phyloP scores from a whole-genome alignment of 2,329 filamentous ascomycete genomes.

The Fusarium penzigii region DNA sequence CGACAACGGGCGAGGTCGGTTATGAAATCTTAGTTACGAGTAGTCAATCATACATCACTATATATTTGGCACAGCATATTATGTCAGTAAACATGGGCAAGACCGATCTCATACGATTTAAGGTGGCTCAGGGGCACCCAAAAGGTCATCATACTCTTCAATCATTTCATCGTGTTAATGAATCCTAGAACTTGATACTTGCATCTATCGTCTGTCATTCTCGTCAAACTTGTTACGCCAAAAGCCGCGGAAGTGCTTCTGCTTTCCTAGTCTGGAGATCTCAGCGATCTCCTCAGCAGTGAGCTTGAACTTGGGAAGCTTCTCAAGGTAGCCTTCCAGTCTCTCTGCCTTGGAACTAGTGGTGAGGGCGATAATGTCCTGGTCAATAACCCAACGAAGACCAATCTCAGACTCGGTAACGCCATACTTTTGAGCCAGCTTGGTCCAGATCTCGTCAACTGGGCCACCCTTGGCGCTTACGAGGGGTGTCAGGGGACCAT shows the following conservation, averaged over 20 bases:
- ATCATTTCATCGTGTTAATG: too few species aligned
- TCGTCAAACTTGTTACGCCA: conserved; percentile 55
- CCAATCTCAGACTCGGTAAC: conserved; percentile 58
- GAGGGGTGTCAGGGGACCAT: conserved; percentile 55
- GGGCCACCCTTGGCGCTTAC: conserved; percentile 52
- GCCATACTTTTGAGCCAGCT: conserved; percentile 58
- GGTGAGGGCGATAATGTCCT: conserved; percentile 59
- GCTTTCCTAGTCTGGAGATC: conserved; percentile 54
- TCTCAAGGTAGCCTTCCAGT: conserved; percentile 55
- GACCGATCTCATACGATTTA: too few species aligned
- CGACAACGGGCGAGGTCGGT: too few species aligned
- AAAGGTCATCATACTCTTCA: too few species aligned
- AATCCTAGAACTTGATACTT: neutral
- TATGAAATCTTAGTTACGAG: too few species aligned
- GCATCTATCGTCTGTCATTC: conserved; percentile 44
- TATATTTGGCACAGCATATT: too few species aligned
- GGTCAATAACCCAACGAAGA: conserved; percentile 61
- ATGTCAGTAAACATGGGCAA: too few species aligned
- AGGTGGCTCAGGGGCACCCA: too few species aligned
- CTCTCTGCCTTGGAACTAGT: conserved; percentile 61
- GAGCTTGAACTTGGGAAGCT: conserved; percentile 57
- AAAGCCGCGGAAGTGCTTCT: conserved; percentile 64
- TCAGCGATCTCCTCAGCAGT: conserved; percentile 58
- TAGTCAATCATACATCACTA: too few species aligned
- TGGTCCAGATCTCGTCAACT: conserved; percentile 51